Percentiles rank a stretch among this genome's conserved stretches.
phyloP scores from a whole-genome alignment of 495 filamentous ascomycete genomes.

The Rhizodiscina lignyota region DNA sequence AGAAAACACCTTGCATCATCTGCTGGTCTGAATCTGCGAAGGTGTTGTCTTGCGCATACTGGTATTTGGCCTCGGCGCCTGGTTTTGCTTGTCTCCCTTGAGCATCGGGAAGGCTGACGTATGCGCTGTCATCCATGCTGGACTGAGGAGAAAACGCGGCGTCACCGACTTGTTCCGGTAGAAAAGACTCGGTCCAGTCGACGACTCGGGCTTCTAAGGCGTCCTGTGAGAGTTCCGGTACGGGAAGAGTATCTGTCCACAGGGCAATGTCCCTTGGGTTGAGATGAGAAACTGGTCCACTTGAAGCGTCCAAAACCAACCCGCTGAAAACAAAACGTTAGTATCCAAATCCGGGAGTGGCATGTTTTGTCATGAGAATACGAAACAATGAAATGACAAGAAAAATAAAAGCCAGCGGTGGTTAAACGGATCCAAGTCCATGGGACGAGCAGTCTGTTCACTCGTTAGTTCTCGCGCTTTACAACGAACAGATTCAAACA shows the following conservation, averaged over 20 bases:
- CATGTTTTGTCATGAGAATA: too few relatives aligned
- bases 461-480: too few relatives aligned
- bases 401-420: too few relatives aligned
- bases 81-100: constrained; percentile 3
- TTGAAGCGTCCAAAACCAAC: too few relatives aligned
- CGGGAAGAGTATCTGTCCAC: constrained; percentile 15
- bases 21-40: background rate
- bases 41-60: background rate
- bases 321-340: too few relatives aligned
- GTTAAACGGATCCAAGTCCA: too few relatives aligned
- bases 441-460: too few relatives aligned
- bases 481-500: too few relatives aligned
- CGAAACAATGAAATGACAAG: too few relatives aligned
- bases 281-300: constrained; percentile 13
- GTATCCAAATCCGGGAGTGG: too few relatives aligned
- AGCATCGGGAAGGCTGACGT: constrained; percentile 11
- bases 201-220: too few relatives aligned
- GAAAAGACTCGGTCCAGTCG: too few relatives aligned
- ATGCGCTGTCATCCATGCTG: constrained; percentile 15
- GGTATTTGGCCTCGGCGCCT: constrained; percentile 6
- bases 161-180: constrained; percentile 7
- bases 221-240: constrained; percentile 9
- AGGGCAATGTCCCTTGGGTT: constrained; percentile 10
- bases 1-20: background rate
- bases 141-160: constrained; percentile 7